Conservation (phyloP, 176 grass and related monocot species). For the Aegilops umbellulata region DNA sequence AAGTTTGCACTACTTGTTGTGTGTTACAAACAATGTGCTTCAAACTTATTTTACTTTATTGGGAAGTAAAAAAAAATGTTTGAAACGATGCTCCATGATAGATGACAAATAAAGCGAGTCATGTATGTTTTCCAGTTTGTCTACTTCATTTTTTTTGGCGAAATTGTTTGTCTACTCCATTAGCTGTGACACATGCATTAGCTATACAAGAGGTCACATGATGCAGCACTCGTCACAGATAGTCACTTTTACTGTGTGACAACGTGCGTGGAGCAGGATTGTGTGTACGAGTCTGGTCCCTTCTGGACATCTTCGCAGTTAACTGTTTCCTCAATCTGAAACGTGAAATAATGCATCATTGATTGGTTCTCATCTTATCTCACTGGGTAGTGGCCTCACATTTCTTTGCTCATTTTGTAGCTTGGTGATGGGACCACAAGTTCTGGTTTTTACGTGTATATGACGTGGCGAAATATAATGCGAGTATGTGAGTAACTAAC, state of each 20-base stretch:
- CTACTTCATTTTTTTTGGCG: not conserved
- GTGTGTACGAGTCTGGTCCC: slow-evolving; percentile 14
- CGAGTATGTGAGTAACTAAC: not conserved
- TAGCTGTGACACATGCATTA: not conserved
- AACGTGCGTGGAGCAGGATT: slow-evolving; percentile 30
- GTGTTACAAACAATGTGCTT: not conserved
- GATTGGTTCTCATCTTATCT: not conserved
- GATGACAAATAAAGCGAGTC: too few relatives aligned
- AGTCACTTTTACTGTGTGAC: slow-evolving; percentile 14
- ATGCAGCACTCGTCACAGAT: not conserved
- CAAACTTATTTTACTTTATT: not conserved
- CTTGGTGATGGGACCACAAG: not conserved
- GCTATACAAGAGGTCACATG: not conserved
- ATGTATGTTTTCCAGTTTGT: not conserved
- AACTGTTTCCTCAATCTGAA: slow-evolving; percentile 11
- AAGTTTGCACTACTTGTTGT: not conserved
- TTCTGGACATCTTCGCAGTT: not conserved
- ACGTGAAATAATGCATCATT: not conserved
- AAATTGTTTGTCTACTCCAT: not conserved
- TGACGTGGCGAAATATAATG: not conserved
- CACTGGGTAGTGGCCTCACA: slow-evolving; percentile 1
- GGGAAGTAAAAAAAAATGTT: not conserved
- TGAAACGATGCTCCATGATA: too few relatives aligned
- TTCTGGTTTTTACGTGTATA: not conserved
- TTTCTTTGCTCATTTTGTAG: not conserved